These are phyloP conservation scores for Yarrowia sp. DNA, from an alignment of 805 yeast species.

Conservation along the genomic window DNA sequence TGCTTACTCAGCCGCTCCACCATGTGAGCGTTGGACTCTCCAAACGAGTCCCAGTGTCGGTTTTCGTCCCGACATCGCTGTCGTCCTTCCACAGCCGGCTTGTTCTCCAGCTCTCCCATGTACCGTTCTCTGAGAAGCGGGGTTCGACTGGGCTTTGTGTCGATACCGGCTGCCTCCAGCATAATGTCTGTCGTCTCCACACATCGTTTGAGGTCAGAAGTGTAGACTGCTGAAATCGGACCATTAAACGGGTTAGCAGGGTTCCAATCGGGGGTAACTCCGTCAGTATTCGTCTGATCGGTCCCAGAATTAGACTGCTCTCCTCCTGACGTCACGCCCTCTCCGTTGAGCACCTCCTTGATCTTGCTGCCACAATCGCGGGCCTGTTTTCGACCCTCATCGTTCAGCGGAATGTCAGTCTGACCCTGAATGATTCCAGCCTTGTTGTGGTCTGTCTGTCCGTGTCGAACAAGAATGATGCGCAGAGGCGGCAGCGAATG, in stretches of 20 bases:
- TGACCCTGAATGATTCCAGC: slow-evolving; percentile 82
- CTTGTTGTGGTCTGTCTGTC: slow-evolving; percentile 79
- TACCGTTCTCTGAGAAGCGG: slow-evolving; percentile 67
- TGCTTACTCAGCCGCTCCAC: slow-evolving; percentile 57
- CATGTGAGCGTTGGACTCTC: slow-evolving; percentile 59
- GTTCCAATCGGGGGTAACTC: slow-evolving; percentile 50
- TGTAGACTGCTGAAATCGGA: slow-evolving; percentile 49
- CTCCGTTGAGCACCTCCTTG: slow-evolving; percentile 43
- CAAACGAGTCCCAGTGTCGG: slow-evolving; percentile 64
- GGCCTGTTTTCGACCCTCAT: slow-evolving; percentile 68
- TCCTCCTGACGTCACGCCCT: not conserved
- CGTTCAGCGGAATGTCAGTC: slow-evolving; percentile 66
- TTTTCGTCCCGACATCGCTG: slow-evolving; percentile 61
- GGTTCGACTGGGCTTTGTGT: slow-evolving; percentile 41
- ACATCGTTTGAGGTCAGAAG: slow-evolving; percentile 58
- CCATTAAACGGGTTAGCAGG: not conserved
- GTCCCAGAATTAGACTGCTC: not conserved
- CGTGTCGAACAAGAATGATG: slow-evolving; percentile 71
- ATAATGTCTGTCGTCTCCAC: slow-evolving; percentile 61
- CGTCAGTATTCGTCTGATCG: not conserved
- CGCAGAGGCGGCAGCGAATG: slow-evolving; percentile 12
- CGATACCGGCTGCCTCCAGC: slow-evolving; percentile 43
- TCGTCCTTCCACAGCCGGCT: slow-evolving; percentile 70
- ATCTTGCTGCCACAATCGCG: slow-evolving; percentile 56
- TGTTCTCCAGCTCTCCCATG: slow-evolving; percentile 84